Evolutionary conservation across 345 rosid species (phyloP).

Genomic region (Sonneratia caseolaris): DNA sequence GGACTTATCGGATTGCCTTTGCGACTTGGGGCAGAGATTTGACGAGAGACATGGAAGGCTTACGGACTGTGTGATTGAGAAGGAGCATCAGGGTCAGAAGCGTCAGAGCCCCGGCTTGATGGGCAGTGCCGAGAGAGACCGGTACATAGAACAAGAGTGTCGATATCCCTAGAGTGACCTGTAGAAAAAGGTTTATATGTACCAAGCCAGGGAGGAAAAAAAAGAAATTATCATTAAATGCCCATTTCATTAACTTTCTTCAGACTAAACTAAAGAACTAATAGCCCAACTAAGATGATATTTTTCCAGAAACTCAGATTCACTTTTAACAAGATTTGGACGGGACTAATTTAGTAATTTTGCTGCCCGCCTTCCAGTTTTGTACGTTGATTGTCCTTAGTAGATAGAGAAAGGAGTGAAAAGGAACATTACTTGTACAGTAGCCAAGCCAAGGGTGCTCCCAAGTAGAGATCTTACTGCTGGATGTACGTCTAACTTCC

Average conservation of each 20-base stretch:
- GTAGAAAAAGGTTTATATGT: background rate
- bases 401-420: background rate
- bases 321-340: background rate
- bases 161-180: conserved; percentile 78
- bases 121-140: conserved; percentile 72
- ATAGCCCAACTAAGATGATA: background rate
- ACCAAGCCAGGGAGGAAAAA: background rate
- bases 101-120: conserved; percentile 81
- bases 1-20: conserved; percentile 20
- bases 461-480: conserved; percentile 68
- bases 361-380: background rate
- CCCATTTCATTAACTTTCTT: too few species aligned
- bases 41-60: conserved; percentile 60
- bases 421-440: conserved; percentile 51
- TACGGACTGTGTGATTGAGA: conserved; percentile 73
- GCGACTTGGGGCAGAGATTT: conserved; percentile 69
- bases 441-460: conserved; percentile 65
- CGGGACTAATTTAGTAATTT: background rate
- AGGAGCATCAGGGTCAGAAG: conserved; percentile 64
- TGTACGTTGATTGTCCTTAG: background rate
- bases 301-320: background rate
- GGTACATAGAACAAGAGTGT: conserved; percentile 86
- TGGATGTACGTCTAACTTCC: conserved; percentile 80
- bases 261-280: background rate
- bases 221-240: too few species aligned